Percentiles rank a stretch among this genome's conserved stretches.
Conservation (phyloP, 164 flowering plant species). For the Vitis vinifera region ASM3070453v1 NC_081822.1:23108001-23108500, state of each 20-base stretch:
- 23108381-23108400: background rate
- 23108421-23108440: too few relatives aligned
- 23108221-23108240: constrained; percentile 63
- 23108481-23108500: constrained; percentile 82
- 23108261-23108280: constrained; percentile 80
- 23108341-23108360: too few relatives aligned
- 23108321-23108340: too few relatives aligned
- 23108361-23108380: background rate
- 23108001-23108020: constrained; percentile 42
- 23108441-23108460: background rate
- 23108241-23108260: constrained; percentile 74
- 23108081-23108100: constrained; percentile 37
- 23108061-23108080: constrained; percentile 23
- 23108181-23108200: constrained; percentile 82
- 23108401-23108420: too few relatives aligned
- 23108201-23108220: constrained; percentile 59
- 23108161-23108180: constrained; percentile 46
- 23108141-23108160: constrained; percentile 42
- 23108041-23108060: constrained; percentile 49
- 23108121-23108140: constrained; percentile 56
- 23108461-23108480: constrained; percentile 11
- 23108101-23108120: constrained; percentile 84
- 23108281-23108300: constrained; percentile 59
- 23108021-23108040: constrained; percentile 32
- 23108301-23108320: background rate